Percentiles rank a stretch among this genome's conserved stretches.
These are phyloP conservation scores for Diaporthe citriasiana DNA, from an alignment of 2,329 filamentous ascomycete species.

Conservation along the genomic window DNA sequence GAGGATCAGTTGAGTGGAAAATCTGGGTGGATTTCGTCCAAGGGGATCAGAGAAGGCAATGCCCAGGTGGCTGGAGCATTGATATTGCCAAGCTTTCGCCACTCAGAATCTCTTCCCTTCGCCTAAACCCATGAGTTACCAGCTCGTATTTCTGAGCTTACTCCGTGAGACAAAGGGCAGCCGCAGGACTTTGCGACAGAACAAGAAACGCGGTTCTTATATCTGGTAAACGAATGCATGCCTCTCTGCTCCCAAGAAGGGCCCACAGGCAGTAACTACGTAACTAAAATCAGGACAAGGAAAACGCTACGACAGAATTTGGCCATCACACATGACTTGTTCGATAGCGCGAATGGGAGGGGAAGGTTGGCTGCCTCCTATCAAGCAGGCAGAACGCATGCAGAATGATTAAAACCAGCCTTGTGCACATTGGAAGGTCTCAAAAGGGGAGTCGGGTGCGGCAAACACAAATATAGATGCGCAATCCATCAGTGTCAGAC, in stretches of 20 bases:
- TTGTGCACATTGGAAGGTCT: not conserved
- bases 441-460: no score
- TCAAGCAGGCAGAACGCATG: not conserved
- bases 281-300: no score
- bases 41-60: not conserved
- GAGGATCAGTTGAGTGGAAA: not conserved
- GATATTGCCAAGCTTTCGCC: not conserved
- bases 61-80: no score
- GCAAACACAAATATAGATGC: no score
- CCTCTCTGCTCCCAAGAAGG: no score
- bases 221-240: no score
- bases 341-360: not conserved
- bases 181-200: not conserved
- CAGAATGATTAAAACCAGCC: not conserved
- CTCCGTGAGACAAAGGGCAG: not conserved
- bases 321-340: not conserved
- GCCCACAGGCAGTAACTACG: no score
- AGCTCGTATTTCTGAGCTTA: not conserved
- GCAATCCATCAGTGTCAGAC: no score
- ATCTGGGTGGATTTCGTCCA: not conserved
- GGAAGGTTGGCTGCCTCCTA: not conserved
- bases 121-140: not conserved
- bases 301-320: not conserved
- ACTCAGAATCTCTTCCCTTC: not conserved
- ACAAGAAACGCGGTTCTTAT: not conserved